Percentiles rank a stretch among this genome's conserved stretches.
These are phyloP conservation scores for Ceratobasidium sp. DNA, from an alignment of 1,284 basidiomycete genomes.

Conservation along the genomic window DNA sequence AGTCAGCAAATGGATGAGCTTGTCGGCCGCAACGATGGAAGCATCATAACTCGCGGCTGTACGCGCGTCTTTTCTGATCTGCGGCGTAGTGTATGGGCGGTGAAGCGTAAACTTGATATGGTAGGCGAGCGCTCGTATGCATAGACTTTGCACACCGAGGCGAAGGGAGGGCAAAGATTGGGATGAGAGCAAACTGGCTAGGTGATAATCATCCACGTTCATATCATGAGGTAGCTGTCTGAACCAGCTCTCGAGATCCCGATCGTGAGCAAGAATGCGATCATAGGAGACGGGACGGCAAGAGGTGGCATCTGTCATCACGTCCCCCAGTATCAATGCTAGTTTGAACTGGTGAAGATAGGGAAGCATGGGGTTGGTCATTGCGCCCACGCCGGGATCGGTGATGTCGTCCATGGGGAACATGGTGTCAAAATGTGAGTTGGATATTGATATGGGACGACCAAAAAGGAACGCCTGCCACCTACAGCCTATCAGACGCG, in stretches of 20 bases:
- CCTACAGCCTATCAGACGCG: constrained; percentile 51
- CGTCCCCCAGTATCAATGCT: constrained; percentile 75
- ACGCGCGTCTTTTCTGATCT: constrained; percentile 51
- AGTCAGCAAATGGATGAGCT: constrained; percentile 74
- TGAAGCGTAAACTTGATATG: constrained; percentile 84
- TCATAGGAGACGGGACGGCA: constrained; percentile 75
- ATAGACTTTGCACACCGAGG: constrained; percentile 76
- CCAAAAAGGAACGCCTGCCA: constrained; percentile 88
- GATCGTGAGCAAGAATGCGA: constrained; percentile 72
- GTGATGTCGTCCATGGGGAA: constrained; percentile 57
- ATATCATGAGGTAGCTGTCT: constrained; percentile 73
- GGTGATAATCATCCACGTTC: constrained; percentile 73
- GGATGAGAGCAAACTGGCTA: constrained; percentile 71
- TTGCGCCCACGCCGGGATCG: constrained; percentile 24
- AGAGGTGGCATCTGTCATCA: constrained; percentile 81
- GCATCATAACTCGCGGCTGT: constrained; percentile 67
- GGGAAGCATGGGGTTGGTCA: constrained; percentile 55
- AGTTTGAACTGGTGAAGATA: constrained; percentile 80
- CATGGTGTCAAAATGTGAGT: constrained; percentile 80
- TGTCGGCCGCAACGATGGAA: constrained; percentile 74
- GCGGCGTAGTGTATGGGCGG: constrained; percentile 66
- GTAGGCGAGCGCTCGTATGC: constrained; percentile 74
- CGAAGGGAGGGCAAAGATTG: constrained; percentile 57
- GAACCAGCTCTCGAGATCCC: constrained; percentile 71
- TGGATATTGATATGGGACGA: constrained; percentile 72